Conservation (phyloP, 2,329 filamentous ascomycete genomes). For the Stagonosporopsis cucurbitacearum region DNA sequence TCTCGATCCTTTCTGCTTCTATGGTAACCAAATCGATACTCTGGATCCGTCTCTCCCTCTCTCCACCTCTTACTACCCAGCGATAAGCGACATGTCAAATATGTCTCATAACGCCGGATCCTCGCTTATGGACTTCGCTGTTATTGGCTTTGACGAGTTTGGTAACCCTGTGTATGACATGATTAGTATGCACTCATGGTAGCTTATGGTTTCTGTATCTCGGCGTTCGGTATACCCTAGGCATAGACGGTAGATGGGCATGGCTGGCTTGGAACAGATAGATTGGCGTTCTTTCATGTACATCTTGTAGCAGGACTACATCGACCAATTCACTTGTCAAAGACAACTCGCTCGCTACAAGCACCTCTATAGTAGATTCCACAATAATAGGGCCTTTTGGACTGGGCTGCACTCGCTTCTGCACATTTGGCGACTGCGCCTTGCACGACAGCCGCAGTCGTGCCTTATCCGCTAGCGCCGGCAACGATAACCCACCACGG, state of each 20-base stretch:
- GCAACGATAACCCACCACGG: not conserved
- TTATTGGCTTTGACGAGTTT: not conserved
- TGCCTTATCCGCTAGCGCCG: conserved; percentile 15
- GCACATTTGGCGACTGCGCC: not conserved
- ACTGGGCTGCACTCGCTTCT: not conserved
- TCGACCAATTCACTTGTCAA: not conserved
- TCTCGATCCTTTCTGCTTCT: not conserved
- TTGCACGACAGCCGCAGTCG: conserved; percentile 6
- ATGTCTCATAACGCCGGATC: not conserved
- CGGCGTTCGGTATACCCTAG: conserved; percentile 3
- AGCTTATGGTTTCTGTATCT: not conserved
- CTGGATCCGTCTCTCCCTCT: not conserved
- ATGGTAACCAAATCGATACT: not conserved
- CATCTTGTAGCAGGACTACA: conserved; percentile 4
- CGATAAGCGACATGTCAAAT: not conserved
- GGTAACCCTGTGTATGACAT: not conserved
- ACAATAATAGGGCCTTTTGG: not conserved
- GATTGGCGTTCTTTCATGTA: conserved; percentile 5
- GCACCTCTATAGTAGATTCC: not conserved
- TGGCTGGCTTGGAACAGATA: conserved; percentile 1
- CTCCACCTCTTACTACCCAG: not conserved
- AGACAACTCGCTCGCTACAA: not conserved
- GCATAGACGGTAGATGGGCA: conserved; percentile 7
- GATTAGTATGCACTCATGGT: not conserved
- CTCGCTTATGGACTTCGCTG: not conserved